phyloP scores from a whole-genome alignment of 306 rosid genomes.

The Glycine soja region DNA sequence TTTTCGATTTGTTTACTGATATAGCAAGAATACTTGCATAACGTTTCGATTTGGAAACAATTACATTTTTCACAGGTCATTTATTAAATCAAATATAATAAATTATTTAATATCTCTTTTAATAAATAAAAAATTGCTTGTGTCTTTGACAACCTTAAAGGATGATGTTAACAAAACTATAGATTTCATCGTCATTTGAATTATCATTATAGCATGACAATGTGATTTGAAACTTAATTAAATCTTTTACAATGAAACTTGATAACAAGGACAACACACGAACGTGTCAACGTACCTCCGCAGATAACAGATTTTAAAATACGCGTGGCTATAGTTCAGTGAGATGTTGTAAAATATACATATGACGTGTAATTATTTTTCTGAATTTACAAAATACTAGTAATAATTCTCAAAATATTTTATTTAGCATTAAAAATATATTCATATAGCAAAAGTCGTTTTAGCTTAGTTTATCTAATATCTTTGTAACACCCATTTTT shows the following conservation, averaged over 20 bases:
- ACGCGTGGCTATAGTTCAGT: conserved; percentile 43
- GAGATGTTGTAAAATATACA: conserved; percentile 39
- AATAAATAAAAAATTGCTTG: neutral
- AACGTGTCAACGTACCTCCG: conserved; percentile 25
- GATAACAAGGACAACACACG: neutral
- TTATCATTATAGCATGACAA: neutral
- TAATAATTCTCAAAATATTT: no score
- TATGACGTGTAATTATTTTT: no score
- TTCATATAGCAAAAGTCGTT: no score
- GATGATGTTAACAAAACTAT: neutral
- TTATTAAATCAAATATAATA: neutral
- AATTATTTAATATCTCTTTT: no score
- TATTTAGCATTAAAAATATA: no score
- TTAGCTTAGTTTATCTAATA: no score
- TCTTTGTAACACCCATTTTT: no score
- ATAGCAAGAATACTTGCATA: neutral
- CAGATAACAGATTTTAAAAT: neutral
- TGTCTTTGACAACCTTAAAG: neutral
- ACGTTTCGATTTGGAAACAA: neutral
- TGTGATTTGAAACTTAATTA: neutral
- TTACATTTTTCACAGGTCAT: neutral
- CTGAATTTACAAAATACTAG: no score
- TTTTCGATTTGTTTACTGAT: neutral
- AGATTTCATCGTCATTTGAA: neutral
- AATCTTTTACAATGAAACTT: neutral